These are phyloP conservation scores for Scenedesmus sp. DNA, from an alignment of 163 green algal species.

Conservation along the genomic window DNA sequence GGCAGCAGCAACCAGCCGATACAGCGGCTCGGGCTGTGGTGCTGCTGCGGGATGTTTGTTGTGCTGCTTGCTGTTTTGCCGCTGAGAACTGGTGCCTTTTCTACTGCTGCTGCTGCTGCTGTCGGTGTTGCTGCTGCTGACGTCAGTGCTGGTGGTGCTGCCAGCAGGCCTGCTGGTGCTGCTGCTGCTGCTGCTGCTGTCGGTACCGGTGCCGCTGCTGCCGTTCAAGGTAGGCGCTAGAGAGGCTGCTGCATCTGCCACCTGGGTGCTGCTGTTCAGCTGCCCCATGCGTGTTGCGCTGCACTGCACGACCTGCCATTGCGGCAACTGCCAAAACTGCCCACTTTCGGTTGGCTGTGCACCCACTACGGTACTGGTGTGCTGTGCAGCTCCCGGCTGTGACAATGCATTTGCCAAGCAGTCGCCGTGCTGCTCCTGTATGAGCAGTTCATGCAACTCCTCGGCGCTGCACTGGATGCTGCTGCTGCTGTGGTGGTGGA, in stretches of 20 bases:
- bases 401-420: background rate
- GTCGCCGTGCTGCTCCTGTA: background rate
- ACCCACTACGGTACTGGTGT: background rate
- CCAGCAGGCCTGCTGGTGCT: background rate
- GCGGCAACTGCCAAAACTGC: background rate
- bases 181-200: background rate
- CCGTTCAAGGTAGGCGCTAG: background rate
- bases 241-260: background rate
- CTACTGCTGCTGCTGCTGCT: background rate
- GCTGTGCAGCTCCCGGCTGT: background rate
- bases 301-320: background rate
- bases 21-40: slow-evolving; percentile 13
- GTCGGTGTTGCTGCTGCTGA: background rate
- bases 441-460: background rate
- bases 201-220: background rate
- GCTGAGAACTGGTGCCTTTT: slow-evolving; percentile 12
- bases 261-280: background rate
- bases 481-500: slow-evolving; percentile 4
- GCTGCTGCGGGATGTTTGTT: background rate
- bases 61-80: background rate
- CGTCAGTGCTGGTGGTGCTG: background rate
- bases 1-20: background rate
- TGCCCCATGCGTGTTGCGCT: background rate
- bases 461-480: background rate
- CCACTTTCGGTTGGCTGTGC: background rate